These are phyloP conservation scores for Coemansia sp. DNA, from an alignment of 192 early-diverging fungal genomes.

Conservation along the genomic window DNA sequence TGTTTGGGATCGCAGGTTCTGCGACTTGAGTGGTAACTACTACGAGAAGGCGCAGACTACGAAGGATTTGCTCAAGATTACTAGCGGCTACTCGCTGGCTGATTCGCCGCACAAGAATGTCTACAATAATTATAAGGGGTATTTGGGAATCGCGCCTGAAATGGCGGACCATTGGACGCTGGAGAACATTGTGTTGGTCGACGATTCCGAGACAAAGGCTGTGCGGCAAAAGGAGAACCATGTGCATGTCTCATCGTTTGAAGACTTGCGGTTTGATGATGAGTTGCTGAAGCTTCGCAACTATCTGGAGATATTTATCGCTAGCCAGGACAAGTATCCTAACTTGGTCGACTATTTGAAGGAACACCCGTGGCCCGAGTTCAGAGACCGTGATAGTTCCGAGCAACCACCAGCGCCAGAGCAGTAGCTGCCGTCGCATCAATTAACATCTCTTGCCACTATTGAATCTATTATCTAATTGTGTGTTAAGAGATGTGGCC, in stretches of 20 bases:
- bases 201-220: constrained; percentile 48
- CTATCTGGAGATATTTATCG: constrained; percentile 29
- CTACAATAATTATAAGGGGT: constrained; percentile 19
- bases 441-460: neutral
- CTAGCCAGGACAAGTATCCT: constrained; percentile 6
- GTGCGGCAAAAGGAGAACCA: constrained; percentile 42
- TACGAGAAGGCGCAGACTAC: constrained; percentile 55
- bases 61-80: constrained; percentile 65
- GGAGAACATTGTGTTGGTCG: constrained; percentile 39
- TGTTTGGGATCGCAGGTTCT: constrained; percentile 63
- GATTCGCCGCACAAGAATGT: constrained; percentile 24
- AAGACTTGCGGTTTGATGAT: constrained; percentile 7
- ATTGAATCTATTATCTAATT: neutral
- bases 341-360: constrained; percentile 29
- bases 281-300: constrained; percentile 26
- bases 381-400: neutral
- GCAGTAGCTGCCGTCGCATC: neutral
- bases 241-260: constrained; percentile 33
- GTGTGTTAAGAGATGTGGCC: neutral
- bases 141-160: constrained; percentile 17
- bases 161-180: constrained; percentile 32
- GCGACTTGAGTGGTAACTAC: constrained; percentile 34
- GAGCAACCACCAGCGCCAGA: neutral
- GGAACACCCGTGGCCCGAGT: constrained; percentile 29
- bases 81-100: constrained; percentile 43